Base-by-base conservation (phyloP, 129 eudicot genomes). In the Heracleum sosnowskyi region DNA sequence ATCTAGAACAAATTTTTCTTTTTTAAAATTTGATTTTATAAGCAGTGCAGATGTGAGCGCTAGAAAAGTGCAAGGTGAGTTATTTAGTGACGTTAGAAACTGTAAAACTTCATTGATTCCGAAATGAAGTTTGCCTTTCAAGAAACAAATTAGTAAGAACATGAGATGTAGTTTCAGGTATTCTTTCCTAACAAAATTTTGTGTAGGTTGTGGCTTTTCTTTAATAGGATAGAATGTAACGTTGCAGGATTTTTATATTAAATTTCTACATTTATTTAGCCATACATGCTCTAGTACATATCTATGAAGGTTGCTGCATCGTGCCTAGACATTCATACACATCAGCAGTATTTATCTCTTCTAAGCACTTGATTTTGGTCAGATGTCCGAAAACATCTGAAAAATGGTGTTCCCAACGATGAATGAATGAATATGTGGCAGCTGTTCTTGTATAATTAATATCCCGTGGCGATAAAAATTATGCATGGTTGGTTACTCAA, bases 111-210 rank as follows among this genome's bases (percentile, higher is more conserved):
- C 60, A 73, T 80, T 83, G 57, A 62, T 62, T 42, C 24, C 4
- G 35, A 26, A 42, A 11, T 57, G 31, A 8, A 57, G 15, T 24
- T 57, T 11, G 4, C 4, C 31, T 24, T n/a, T 9, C 2, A 57
- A 57, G 2, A 6, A 51, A 29, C 36, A 64, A 29, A 29, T 12
- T 64, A 64, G 70, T 64, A 15, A 31, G 36, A 33, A 66, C 8
- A 31, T 76, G 47, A 16, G 68, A 44, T 85, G 85, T 83, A 77
- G 89, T 76, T 66, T 41, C 78, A 69, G 84, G 73, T 82, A 79
- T 86, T 86, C 83, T 84, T 88, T 88, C 13, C 84, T 81, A 83
- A 88, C 88, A 69, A 74, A 79, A 75, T 77, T 81, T 79, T 77
- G 86, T 77, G 42, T 69, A 76, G 79, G 80, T 69, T 9, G 34